Base-by-base conservation (phyloP, 2,329 filamentous ascomycete genomes). In the Clarireedia hainanense region DNA sequence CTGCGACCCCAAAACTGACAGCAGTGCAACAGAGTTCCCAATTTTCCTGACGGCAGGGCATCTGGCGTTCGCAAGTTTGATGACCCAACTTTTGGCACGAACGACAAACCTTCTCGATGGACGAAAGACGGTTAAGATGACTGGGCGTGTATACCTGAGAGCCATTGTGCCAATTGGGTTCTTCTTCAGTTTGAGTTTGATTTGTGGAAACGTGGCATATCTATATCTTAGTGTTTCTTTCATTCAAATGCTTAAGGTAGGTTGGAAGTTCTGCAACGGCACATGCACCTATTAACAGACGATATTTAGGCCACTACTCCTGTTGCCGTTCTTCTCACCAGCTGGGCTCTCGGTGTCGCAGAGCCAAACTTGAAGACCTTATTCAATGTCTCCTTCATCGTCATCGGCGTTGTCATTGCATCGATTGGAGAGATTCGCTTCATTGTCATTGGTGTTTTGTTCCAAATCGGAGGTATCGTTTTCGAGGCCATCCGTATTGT, bases 221-320 rank as follows among this genome's bases (percentile, higher is more conserved):
- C 82, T 96, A 55, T 96, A 96, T 74, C 83, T 97, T 59, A 94
- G 88, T 64, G 92, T 97, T 57, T 88, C 92, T 58, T 97, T 97
- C 73, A 97, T 97, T 68, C 92, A 97, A 79, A 97, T 97, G 92
- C 85, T 97, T 73, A 97, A 97, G 88, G 87, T 90, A 60, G n/a
- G 54, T 50, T 15, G 10, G 17, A 15, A 36, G 20, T n/a, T 20
- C 27, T 6, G 14, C 7, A 3, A 42, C 20, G 20, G 20, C 3
- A 14, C n/a, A 15, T 17, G 23, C 5, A 37, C 26, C 43, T 10
- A 39, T 42, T 60, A 66, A 45, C 63, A 50, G 48, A 23, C 24
- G 24, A 14, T 36, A 34, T 48, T 43, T 61, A 91, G 89, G 94
- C 94, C 63, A 96, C 91, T 45, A 97, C 89, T 34, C 94, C 94